These are phyloP conservation scores for Boletus barrowsii DNA, from an alignment of 768 basidiomycete genomes.

Conservation along the genomic window DNA sequence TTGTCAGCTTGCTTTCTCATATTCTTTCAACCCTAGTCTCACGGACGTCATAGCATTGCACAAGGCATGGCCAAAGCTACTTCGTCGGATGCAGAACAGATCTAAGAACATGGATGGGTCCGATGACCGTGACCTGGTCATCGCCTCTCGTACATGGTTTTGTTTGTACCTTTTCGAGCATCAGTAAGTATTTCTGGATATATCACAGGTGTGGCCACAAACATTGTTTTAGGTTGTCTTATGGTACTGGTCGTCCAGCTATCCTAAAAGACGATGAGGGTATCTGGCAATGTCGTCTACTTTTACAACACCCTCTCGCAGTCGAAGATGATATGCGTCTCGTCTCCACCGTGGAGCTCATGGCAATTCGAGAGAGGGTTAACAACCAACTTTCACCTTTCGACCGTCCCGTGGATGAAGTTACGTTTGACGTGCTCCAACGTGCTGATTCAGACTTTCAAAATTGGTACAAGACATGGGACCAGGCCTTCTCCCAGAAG, in stretches of 20 bases:
- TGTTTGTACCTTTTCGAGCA: slow-evolving; percentile 92
- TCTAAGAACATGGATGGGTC: slow-evolving; percentile 46
- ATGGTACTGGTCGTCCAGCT: slow-evolving; percentile 90
- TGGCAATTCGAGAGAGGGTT: slow-evolving; percentile 82
- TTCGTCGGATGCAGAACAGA: slow-evolving; percentile 71
- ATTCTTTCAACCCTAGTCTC: slow-evolving; percentile 1
- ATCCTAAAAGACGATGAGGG: slow-evolving; percentile 92
- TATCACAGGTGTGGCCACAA: background rate
- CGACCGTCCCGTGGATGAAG: slow-evolving; percentile 71
- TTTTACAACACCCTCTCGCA: slow-evolving; percentile 83
- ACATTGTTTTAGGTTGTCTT: slow-evolving; percentile 69
- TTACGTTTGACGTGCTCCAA: slow-evolving; percentile 68
- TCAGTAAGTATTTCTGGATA: slow-evolving; percentile 55
- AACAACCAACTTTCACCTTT: slow-evolving; percentile 80
- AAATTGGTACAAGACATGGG: slow-evolving; percentile 81
- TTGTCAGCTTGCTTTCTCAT: slow-evolving; percentile 46
- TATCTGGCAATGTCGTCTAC: slow-evolving; percentile 73
- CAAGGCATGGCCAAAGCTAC: slow-evolving; percentile 83
- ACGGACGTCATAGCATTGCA: slow-evolving; percentile 63
- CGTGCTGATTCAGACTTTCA: slow-evolving; percentile 76
- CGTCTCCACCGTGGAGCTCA: slow-evolving; percentile 91
- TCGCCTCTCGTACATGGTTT: slow-evolving; percentile 87
- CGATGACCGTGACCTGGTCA: slow-evolving; percentile 75
- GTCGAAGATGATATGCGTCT: slow-evolving; percentile 94
- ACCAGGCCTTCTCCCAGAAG: slow-evolving; percentile 74